phyloP scores from a whole-genome alignment of 306 rosid genomes.

The Herpetospermum pedunculosum region DNA sequence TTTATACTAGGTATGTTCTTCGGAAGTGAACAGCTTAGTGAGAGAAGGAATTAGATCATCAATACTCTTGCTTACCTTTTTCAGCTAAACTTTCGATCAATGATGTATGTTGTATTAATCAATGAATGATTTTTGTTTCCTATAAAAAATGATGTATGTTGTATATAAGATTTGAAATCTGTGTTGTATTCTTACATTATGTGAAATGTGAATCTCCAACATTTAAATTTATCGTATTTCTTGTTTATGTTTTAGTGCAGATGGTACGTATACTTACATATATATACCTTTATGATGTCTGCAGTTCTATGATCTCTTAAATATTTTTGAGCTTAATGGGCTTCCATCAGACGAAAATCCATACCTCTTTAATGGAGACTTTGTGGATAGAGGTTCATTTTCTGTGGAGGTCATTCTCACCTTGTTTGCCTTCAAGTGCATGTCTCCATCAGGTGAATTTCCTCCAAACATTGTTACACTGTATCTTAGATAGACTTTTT shows the following conservation, averaged over 20 bases:
- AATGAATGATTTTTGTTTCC: too few species aligned
- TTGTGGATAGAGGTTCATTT: conserved; percentile 97
- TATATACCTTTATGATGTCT: conserved; percentile 7
- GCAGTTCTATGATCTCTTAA: conserved; percentile 94
- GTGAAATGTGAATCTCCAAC: background rate
- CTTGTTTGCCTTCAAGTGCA: conserved; percentile 94
- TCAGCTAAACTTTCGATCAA: background rate
- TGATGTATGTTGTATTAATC: too few species aligned
- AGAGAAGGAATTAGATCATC: background rate
- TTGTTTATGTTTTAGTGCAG: background rate
- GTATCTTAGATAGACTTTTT: background rate
- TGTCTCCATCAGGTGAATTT: conserved; percentile 85
- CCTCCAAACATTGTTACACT: background rate
- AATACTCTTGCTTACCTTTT: background rate
- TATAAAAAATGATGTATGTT: too few species aligned
- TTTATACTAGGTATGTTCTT: background rate
- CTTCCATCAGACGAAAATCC: conserved; percentile 99
- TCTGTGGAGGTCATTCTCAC: conserved; percentile 95
- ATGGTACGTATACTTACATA: background rate
- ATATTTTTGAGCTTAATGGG: conserved; percentile 97
- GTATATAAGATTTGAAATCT: background rate
- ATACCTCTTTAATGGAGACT: conserved; percentile 92
- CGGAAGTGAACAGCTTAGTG: background rate
- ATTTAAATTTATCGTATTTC: background rate
- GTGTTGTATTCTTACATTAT: background rate